Base-by-base conservation (phyloP, 257 asterid species). In the Ligustrum vulgare region DNA sequence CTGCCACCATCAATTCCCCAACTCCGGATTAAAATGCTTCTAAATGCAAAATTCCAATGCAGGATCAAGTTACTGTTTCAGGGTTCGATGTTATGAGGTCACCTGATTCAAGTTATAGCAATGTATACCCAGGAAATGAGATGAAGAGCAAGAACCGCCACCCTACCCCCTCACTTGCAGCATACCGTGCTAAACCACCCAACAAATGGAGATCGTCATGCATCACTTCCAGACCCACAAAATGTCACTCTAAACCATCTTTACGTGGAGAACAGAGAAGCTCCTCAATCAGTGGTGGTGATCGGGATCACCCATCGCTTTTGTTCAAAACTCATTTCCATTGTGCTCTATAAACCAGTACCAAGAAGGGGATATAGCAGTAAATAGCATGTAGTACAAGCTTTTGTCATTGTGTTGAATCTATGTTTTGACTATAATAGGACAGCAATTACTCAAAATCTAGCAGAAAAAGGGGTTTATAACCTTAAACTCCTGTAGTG, bases 261-360 rank as follows among this genome's bases (percentile, higher is more conserved):
- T 60, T 94, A 94, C 88, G 83, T 90, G 22, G 94, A 93, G 89
- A 90, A 88, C 81, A 77, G 90, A 76, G 97, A 28, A 0, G 31
- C 31, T 28, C 0, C 31, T 28, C 31, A 0, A 28, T 28, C 97
- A 0, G 90, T 94, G 0, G 97, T 94, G 64, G 97, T 93, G 0
- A 89, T 94, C 0, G 98, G 98, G 34, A 86, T 88, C 45, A 90
- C 97, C 1, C 97, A 92, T 79, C 89, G 98, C 34, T 94, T 92
- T 70, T 97, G 98, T 33, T 89, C 97, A 1, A 94, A 92, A 70
- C 92, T 70, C 23, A 97, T 94, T 13, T 92, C 97, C 0, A 93
- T 94, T 23, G 93, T 94, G 88, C 97, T 94, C 47, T 94, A 92
- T 76, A 94, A 94, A 84, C 98, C 97, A 2, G 96, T 91, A 68